Base-by-base conservation (phyloP, 805 yeast species). In the Cyberlindnera amylophila region DNA sequence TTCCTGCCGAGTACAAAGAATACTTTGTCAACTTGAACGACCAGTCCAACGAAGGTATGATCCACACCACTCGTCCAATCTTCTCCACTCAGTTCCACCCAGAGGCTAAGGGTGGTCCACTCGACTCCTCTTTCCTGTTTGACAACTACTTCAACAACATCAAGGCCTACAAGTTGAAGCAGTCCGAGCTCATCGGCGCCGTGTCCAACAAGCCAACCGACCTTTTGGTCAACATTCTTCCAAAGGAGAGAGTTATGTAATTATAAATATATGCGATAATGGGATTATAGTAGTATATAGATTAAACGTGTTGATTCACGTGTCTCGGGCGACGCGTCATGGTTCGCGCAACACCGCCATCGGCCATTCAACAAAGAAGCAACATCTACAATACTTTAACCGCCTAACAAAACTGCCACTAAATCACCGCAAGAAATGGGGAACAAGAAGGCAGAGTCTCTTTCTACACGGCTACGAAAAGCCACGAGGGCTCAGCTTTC, bases 11-110 rank as follows among this genome's bases (percentile, higher is more conserved):
- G 42, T 91, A 85, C 78, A 78, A 81, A 70, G 91, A 90, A 55
- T 91, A 82, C 65, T 93, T 93, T 63, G 77, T 90, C 54, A 93
- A 93, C 70, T 75, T 91, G 67, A 93, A 93, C 64, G 99, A 93
- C 65, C 82, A 88, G 63, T 86, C 96, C 41, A 93, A 93, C 66
- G 99, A 93, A 70, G 99, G 99, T 57, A 89, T 93, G 96, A 83
- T 81, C 57, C 99, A 93, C 66, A 75, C 71, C 44, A 61, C 78
- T 31, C 83, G 79, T 64, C 99, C 99, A 39, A 86, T 91, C 42
- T 93, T 91, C 70, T 87, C 96, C 30, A 88, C 96, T 2, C 99
- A 93, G 67, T 93, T 93, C 77, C 99, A 93, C 65, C 99, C 99
- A 37, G 99, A 93, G 68, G 98, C 99, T 44, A 91, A 89, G 70